A percentile compares a stretch with the other conserved stretches of the same genome.
phyloP scores from a whole-genome alignment of 139 green algal genomes.

The Medakamo hakoo region DNA sequence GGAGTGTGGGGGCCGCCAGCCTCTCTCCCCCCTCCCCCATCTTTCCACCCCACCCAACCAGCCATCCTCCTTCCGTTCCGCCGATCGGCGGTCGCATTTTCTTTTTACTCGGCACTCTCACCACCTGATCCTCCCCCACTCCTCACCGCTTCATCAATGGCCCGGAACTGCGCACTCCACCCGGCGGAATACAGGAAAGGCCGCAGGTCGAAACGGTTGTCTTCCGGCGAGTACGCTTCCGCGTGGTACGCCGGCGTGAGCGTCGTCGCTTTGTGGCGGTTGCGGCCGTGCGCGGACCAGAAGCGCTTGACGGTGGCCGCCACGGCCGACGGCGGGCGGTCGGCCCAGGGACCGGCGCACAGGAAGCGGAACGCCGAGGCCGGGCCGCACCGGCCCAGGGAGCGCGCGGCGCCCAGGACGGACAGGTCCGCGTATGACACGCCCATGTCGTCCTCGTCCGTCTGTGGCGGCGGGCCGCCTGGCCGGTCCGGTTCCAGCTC shows the following conservation, averaged over 20 bases:
- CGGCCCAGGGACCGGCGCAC: conserved; percentile 28
- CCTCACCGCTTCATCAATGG: conserved; percentile 56
- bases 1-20: no score
- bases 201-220: conserved; percentile 88
- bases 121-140: no score
- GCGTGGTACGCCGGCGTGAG: conserved; percentile 93
- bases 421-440: conserved; percentile 87
- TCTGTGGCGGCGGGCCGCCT: conserved; percentile 35
- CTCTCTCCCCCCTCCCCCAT: background rate
- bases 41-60: background rate
- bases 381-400: conserved; percentile 70
- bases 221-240: conserved; percentile 86
- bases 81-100: no score
- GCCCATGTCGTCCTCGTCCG: conserved; percentile 87
- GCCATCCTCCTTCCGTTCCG: background rate
- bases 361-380: conserved; percentile 70
- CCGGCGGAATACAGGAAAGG: conserved; percentile 86
- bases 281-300: conserved; percentile 79
- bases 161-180: conserved; percentile 56
- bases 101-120: no score
- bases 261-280: conserved; percentile 93
- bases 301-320: conserved; percentile 79
- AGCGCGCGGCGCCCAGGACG: conserved; percentile 76
- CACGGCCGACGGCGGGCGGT: conserved; percentile 24
- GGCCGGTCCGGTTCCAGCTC: conserved; percentile 78